Evolutionary conservation across 2,329 filamentous ascomycete species (phyloP).

Genomic region (Verticillium tricorpus): DNA sequence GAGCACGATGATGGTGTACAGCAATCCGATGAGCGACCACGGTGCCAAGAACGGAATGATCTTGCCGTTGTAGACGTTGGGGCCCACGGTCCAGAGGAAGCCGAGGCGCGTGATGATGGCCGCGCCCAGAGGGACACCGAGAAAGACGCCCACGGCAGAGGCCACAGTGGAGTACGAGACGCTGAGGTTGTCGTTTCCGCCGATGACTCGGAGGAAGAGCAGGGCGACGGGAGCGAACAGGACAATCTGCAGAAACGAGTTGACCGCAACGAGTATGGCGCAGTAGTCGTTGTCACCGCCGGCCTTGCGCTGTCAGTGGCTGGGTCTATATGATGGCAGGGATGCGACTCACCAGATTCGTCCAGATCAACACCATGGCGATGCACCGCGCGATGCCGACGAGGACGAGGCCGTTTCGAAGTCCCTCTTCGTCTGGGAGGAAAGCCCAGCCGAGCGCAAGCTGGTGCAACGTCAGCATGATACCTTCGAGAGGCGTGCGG

Average conservation of each 20-base stretch:
- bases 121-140: conserved; percentile 77
- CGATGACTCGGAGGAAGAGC: conserved; percentile 67
- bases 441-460: conserved; percentile 65
- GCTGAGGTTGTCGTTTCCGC: conserved; percentile 33
- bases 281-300: conserved; percentile 79
- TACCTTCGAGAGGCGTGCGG: conserved; percentile 6
- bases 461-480: conserved; percentile 26
- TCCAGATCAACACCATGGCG: conserved; percentile 79
- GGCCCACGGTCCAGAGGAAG: conserved; percentile 50
- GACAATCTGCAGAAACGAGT: conserved; percentile 70
- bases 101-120: conserved; percentile 70
- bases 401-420: conserved; percentile 68
- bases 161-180: conserved; percentile 65
- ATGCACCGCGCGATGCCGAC: conserved; percentile 84
- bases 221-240: conserved; percentile 67
- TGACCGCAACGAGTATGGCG: conserved; percentile 71
- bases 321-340: background rate
- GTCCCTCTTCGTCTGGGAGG: conserved; percentile 51
- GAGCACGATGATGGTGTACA: conserved; percentile 83
- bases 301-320: conserved; percentile 32
- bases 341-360: conserved; percentile 38
- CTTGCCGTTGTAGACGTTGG: conserved; percentile 58
- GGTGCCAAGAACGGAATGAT: conserved; percentile 70
- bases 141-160: conserved; percentile 76
- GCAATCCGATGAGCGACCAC: conserved; percentile 73